Conservation (phyloP, 768 basidiomycete genomes). For the Amanita pseudoporphyria region DNA sequence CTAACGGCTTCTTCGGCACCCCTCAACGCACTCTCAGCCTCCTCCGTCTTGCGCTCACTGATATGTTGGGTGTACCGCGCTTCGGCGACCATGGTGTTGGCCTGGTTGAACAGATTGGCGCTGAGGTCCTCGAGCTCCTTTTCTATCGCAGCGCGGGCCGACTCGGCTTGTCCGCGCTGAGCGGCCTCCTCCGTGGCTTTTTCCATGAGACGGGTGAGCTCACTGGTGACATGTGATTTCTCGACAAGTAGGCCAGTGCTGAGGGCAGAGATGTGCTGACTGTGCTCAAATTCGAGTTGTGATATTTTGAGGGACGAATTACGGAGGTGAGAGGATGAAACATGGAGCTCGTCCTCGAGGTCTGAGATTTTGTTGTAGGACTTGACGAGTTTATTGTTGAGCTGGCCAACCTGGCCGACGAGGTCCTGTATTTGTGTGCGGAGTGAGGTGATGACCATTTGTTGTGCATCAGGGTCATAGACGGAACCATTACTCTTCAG, state of each 20-base stretch:
- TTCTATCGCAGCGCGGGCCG: slow-evolving; percentile 75
- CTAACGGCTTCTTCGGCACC: slow-evolving; percentile 83
- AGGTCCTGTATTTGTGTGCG: slow-evolving; percentile 79
- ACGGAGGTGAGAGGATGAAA: slow-evolving; percentile 48
- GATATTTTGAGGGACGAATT: slow-evolving; percentile 57
- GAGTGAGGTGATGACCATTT: slow-evolving; percentile 72
- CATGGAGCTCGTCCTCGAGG: slow-evolving; percentile 84
- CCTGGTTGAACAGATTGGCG: slow-evolving; percentile 81
- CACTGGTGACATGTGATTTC: slow-evolving; percentile 78
- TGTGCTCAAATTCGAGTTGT: slow-evolving; percentile 76
- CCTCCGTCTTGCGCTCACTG: slow-evolving; percentile 68
- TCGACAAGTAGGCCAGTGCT: slow-evolving; percentile 92
- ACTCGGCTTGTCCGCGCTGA: slow-evolving; percentile 83
- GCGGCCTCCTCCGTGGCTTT: slow-evolving; percentile 93
- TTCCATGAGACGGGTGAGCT: slow-evolving; percentile 91
- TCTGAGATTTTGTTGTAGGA: slow-evolving; percentile 89
- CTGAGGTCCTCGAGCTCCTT: slow-evolving; percentile 93
- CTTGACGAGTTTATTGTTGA: slow-evolving; percentile 88
- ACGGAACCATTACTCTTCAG: slow-evolving; percentile 3
- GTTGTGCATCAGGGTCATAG: slow-evolving; percentile 58
- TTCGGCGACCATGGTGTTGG: slow-evolving; percentile 97
- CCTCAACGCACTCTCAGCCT: slow-evolving; percentile 67
- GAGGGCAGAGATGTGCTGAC: slow-evolving; percentile 80
- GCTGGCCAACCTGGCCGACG: slow-evolving; percentile 80
- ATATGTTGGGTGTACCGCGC: slow-evolving; percentile 58